A percentile compares a stretch with the other conserved stretches of the same genome.
phyloP scores from a whole-genome alignment of 2,329 filamentous ascomycete genomes.

The Alternaria angustiovoidea region DNA sequence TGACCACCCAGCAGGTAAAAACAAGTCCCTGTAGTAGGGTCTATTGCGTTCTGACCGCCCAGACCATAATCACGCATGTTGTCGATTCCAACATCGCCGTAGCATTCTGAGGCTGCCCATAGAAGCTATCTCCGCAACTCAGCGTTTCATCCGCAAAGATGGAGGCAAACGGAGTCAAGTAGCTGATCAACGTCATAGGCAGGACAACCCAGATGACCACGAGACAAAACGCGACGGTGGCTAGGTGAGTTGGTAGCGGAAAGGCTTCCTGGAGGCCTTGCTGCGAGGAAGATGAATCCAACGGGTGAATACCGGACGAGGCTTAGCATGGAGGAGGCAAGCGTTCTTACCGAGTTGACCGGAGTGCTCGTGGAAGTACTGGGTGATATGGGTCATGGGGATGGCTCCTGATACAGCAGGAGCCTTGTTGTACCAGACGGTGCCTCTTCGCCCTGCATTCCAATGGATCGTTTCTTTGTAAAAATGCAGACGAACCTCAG shows the following conservation, averaged over 20 bases:
- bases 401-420: not conserved
- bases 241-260: not conserved
- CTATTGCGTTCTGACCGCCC: too few species aligned
- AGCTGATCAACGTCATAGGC: slow-evolving; percentile 22
- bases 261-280: not conserved
- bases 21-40: not conserved
- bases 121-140: slow-evolving; percentile 16
- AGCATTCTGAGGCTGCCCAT: slow-evolving; percentile 20
- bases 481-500: not conserved
- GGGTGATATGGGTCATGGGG: slow-evolving; percentile 31
- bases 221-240: slow-evolving; percentile 3
- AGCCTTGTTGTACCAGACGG: not conserved
- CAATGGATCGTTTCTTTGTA: not conserved
- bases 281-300: not conserved
- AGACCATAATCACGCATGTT: too few species aligned
- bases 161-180: slow-evolving; percentile 9
- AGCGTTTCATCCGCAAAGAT: slow-evolving; percentile 25
- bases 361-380: slow-evolving; percentile 29
- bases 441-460: not conserved
- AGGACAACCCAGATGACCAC: slow-evolving; percentile 14
- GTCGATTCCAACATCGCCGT: slow-evolving; percentile 7
- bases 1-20: not conserved
- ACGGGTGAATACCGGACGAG: not conserved
- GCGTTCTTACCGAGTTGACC: not conserved
- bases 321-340: not conserved